Conservation (phyloP, 2,329 filamentous ascomycete species). For the Pseudogymnoascus sp. region DNA sequence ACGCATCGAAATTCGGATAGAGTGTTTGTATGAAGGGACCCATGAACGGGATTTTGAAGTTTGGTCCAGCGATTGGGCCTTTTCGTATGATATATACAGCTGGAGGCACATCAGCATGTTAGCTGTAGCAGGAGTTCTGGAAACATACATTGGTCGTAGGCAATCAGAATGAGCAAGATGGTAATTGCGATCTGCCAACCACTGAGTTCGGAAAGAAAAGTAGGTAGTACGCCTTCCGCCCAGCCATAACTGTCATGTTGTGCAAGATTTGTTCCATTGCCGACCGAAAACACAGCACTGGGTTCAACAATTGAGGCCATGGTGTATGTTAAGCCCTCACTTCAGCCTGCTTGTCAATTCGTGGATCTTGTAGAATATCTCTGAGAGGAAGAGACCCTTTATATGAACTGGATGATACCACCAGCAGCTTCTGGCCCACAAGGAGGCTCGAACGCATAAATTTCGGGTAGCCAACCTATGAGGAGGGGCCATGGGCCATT, state of each 20-base stretch:
- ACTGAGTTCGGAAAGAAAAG: conserved; percentile 9
- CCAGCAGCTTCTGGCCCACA: background rate
- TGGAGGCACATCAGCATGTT: conserved; percentile 23
- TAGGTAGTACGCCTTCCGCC: background rate
- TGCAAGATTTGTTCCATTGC: background rate
- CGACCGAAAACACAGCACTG: background rate
- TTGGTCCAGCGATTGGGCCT: conserved; percentile 53
- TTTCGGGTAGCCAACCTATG: background rate
- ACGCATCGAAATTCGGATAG: conserved; percentile 63
- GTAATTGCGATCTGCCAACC: conserved; percentile 29
- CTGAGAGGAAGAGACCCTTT: background rate
- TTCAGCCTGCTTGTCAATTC: background rate
- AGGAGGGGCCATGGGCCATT: background rate
- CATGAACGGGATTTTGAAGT: conserved; percentile 59
- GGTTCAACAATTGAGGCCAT: background rate
- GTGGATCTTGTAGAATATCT: background rate
- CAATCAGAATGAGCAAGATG: conserved; percentile 26
- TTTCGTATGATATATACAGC: conserved; percentile 54
- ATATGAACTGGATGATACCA: background rate
- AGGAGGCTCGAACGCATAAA: background rate
- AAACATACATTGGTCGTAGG: conserved; percentile 34
- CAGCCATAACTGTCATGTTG: background rate
- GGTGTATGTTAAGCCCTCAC: background rate
- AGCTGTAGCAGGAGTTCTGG: background rate
- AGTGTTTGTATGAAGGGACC: conserved; percentile 71